Evolutionary conservation across 225 moss, liverwort and hornwort species (phyloP), one percentile per base, ranked within the genome.

Genomic region (Pseudisothecium myosuroides): DNA sequence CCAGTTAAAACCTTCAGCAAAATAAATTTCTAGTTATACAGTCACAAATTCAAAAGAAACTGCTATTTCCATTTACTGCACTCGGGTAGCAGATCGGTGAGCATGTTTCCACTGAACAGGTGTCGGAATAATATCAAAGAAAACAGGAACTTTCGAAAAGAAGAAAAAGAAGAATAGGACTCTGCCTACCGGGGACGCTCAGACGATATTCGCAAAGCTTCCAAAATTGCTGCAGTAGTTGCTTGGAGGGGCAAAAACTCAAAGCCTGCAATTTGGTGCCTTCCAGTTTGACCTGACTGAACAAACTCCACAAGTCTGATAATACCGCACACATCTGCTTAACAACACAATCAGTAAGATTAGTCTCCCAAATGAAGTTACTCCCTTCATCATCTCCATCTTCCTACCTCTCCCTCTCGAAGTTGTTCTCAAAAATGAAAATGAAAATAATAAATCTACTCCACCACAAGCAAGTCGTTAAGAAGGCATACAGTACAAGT

Each of bases 301-400:
- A 99, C 89, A 99, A 94, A 91, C 96, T 95, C 97, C 97, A 99
- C 66, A 95, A 88, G 88, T 99, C 99, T 78, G 97, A 95, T 34
- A 96, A 86, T 88, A 97, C 90, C 75, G 95, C 93, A 87, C 97
- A 96, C 88, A 96, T 90, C 98, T 98, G 96, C 87, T 79, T 55
- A 65, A 83, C 87, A 89, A 65, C 75, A 89, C 87, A 89, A 86
- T 64, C 73, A 69, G 54, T 49, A 82, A 45, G 77, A 75, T 93
- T 32, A 93, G 62, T 81, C 43, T 73, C 82, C 55, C 62, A 55
- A 43, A 23, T 23, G 74, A 73, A 36, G 26, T 47, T 41, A 85
- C 45, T 45, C 45, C 72, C 56, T 31, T 29, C 24, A 60, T 74
- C 72, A 37, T 59, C 58, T 80, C 87, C 66, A 32, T 68, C 67